Evolutionary conservation across 2,329 filamentous ascomycete genomes (phyloP), one percentile per base, ranked within the genome.

Genomic region (Metarhizium anisopliae): DNA sequence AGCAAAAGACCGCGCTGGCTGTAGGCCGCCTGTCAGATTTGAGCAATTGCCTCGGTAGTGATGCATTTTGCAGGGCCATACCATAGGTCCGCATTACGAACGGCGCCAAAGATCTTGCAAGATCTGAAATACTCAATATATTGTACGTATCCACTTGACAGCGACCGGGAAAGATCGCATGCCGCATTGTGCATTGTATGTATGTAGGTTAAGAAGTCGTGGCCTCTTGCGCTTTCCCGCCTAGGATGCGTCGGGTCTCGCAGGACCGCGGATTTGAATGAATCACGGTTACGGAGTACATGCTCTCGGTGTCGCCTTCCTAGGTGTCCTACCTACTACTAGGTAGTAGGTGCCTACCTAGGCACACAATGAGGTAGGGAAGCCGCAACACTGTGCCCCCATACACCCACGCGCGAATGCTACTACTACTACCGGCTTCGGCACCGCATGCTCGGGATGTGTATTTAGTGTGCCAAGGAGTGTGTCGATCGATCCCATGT

Each of bases 401-500:
- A 25, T 25, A 25, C 25, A 25, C 25, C 25, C 25, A 25, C 35
- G 6, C 43, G n/a, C 43, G 8, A 6, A 25, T n/a, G 43, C 43
- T 25, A 47, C 10, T 16, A 20, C 25, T 25, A 52, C n/a, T 36
- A 42, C 50, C 50, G 53, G 53, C 45, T 35, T 13, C 38, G 47
- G 20, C 32, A 32, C 40, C 50, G 30, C 30, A 18, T 18, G 30
- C 5, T 47, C 50, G 51, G 51, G 54, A 56, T 20, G 51, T 54
- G 56, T 52, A 32, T 38, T 51, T 56, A 54, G 51, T 40, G 30
- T 25, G 47, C 51, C 54, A 50, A 51, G 54, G 56, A 43, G 57
- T 56, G 57, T 43, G 32, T 53, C 54, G 20, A 58, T 56, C 57
- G 53, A 55, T 45, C 30, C 50, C 55, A 51, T 51, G 47, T 32